phyloP scores from a whole-genome alignment of 129 eudicot genomes.

The Lonicera japonica region DNA sequence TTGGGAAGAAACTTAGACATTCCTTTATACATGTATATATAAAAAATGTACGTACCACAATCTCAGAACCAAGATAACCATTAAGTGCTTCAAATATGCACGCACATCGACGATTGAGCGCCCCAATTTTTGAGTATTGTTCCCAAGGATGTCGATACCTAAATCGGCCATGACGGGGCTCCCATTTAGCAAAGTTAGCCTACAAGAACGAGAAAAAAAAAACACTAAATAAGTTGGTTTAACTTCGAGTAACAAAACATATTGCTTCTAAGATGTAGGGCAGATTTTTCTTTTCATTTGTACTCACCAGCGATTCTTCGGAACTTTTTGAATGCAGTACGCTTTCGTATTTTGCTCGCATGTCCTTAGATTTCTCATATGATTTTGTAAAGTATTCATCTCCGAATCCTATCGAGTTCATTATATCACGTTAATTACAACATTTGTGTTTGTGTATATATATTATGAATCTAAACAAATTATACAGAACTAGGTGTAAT shows the following conservation, averaged over 20 bases:
- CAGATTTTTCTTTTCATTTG: too few relatives aligned
- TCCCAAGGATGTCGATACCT: too few relatives aligned
- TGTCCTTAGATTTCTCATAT: constrained; percentile 3
- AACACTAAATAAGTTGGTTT: too few relatives aligned
- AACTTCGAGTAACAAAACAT: too few relatives aligned
- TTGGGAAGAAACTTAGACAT: too few relatives aligned
- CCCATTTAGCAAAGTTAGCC: constrained; percentile 55
- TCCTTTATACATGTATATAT: too few relatives aligned
- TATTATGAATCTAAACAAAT: too few relatives aligned
- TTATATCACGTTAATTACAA: neutral
- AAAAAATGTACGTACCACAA: too few relatives aligned
- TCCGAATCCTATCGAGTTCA: constrained; percentile 18
- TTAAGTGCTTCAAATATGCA: constrained; percentile 36
- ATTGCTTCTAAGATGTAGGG: too few relatives aligned
- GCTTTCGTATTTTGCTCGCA: constrained; percentile 14
- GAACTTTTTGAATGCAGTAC: constrained; percentile 36
- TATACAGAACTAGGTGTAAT: too few relatives aligned
- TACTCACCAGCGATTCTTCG: constrained; percentile 41
- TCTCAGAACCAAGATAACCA: constrained; percentile 28
- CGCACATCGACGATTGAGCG: constrained; percentile 41
- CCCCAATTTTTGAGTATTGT: constrained; percentile 43
- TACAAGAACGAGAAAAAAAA: constrained; percentile 5
- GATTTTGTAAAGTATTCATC: constrained; percentile 16
- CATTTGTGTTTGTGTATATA: too few relatives aligned
- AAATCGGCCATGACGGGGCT: constrained; percentile 49